Conservation (phyloP, 768 basidiomycete genomes). For the Crassisporium funariophilum region DNA sequence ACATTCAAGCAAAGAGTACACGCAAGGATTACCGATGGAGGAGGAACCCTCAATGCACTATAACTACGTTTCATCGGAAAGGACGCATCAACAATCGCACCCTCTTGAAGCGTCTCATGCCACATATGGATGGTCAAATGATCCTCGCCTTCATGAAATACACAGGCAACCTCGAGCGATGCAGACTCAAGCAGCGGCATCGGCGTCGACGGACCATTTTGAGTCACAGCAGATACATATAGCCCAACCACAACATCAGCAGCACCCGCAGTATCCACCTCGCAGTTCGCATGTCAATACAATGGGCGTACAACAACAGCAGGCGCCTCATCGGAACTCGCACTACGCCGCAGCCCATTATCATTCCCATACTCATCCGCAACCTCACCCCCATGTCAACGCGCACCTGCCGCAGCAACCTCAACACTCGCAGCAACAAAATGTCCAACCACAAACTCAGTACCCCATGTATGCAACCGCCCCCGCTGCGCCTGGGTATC, state of each 20-base stretch:
- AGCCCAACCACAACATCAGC: too few species aligned
- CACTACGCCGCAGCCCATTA: too few species aligned
- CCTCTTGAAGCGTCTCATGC: not conserved
- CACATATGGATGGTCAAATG: slow-evolving; percentile 5
- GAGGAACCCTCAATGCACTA: not conserved
- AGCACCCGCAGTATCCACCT: too few species aligned
- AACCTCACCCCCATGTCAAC: not conserved
- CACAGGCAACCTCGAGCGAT: too few species aligned
- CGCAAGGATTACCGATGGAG: too few species aligned
- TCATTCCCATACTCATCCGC: not conserved
- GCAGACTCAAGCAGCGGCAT: too few species aligned
- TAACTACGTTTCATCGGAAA: slow-evolving; percentile 1
- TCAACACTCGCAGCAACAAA: slow-evolving; percentile 3
- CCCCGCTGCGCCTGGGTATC: slow-evolving; percentile 2
- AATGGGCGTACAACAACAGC: not conserved
- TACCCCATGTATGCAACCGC: too few species aligned
- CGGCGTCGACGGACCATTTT: too few species aligned
- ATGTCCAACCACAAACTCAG: slow-evolving; percentile 10
- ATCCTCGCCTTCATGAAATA: not conserved
- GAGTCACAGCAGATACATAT: too few species aligned
- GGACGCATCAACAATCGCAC: slow-evolving; percentile 10
- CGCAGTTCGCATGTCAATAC: not conserved
- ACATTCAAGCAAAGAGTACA: too few species aligned
- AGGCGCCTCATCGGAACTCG: too few species aligned
- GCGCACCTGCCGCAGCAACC: not conserved